Percentiles rank a stretch among this genome's conserved stretches.
Conservation (phyloP, 257 asterid species). For the Fraxinus cuspidata region DNA sequence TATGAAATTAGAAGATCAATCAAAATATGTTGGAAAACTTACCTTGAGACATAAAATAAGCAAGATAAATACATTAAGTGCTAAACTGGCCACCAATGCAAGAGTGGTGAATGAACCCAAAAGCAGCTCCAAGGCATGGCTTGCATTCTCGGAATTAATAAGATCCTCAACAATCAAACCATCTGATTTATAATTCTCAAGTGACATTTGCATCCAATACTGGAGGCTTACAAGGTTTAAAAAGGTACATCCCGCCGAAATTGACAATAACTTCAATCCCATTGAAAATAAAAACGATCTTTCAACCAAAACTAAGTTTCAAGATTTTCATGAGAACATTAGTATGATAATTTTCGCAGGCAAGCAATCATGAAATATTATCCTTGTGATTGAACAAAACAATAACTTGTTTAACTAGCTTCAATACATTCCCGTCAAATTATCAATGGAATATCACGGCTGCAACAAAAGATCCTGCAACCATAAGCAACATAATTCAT, state of each 20-base stretch:
- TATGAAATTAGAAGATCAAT: background rate
- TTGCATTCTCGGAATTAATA: slow-evolving; percentile 54
- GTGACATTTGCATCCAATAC: slow-evolving; percentile 66
- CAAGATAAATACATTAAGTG: slow-evolving; percentile 51
- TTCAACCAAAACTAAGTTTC: slow-evolving; percentile 38
- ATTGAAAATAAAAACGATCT: slow-evolving; percentile 46
- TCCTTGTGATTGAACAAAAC: slow-evolving; percentile 19
- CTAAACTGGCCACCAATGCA: slow-evolving; percentile 69
- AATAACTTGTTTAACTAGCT: slow-evolving; percentile 15
- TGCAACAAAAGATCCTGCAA: slow-evolving; percentile 35
- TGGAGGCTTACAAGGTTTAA: slow-evolving; percentile 74
- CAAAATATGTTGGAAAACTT: slow-evolving; percentile 9
- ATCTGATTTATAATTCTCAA: slow-evolving; percentile 62
- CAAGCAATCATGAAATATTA: slow-evolving; percentile 32
- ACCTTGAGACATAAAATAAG: slow-evolving; percentile 80
- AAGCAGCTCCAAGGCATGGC: slow-evolving; percentile 58
- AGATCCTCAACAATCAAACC: slow-evolving; percentile 54
- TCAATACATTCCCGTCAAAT: slow-evolving; percentile 26
- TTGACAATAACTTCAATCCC: slow-evolving; percentile 73
- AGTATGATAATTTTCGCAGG: slow-evolving; percentile 51
- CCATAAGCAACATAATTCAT: slow-evolving; percentile 8
- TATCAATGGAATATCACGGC: slow-evolving; percentile 28
- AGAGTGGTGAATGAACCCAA: slow-evolving; percentile 68
- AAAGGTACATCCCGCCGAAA: slow-evolving; percentile 64
- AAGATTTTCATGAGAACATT: slow-evolving; percentile 53